Percentiles rank a stretch among this genome's conserved stretches.
Conservation (phyloP, 73 alveolate genomes). For the Symbiodinium pilosum region DNA sequence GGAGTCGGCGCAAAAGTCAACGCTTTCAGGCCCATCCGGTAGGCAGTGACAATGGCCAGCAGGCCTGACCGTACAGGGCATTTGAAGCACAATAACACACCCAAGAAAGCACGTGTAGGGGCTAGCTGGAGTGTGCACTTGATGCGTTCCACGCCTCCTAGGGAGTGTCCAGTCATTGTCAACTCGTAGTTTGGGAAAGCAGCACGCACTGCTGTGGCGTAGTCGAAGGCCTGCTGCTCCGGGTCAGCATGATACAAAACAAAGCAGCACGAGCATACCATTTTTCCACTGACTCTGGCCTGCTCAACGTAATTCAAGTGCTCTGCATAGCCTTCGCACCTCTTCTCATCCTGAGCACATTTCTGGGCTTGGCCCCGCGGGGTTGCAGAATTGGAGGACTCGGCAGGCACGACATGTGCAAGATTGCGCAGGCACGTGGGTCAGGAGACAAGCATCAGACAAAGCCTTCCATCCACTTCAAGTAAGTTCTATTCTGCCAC, state of each 20-base stretch:
- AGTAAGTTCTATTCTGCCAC: no score
- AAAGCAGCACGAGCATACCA: background rate
- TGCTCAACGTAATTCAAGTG: background rate
- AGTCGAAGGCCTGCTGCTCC: background rate
- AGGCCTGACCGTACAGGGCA: conserved; percentile 25
- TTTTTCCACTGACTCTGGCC: background rate
- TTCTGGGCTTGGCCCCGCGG: no score
- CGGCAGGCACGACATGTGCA: no score
- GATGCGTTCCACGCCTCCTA: background rate
- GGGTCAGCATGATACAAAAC: background rate
- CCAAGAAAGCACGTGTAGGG: no score
- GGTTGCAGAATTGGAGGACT: no score
- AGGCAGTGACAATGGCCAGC: conserved; percentile 71
- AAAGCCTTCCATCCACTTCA: no score
- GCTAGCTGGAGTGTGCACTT: no score
- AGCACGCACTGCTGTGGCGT: background rate
- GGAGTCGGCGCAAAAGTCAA: conserved; percentile 85
- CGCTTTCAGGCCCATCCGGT: conserved; percentile 31
- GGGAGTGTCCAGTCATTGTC: background rate
- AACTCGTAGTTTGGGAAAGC: background rate
- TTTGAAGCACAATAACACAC: no score
- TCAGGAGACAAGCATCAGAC: no score
- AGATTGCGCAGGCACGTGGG: no score
- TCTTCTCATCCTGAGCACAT: background rate
- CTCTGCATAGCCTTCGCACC: background rate